Percentiles rank a stretch among this genome's conserved stretches.
These are phyloP conservation scores for Flaveria ramosissima DNA, from an alignment of 129 eudicot genomes.

Conservation along the genomic window DNA sequence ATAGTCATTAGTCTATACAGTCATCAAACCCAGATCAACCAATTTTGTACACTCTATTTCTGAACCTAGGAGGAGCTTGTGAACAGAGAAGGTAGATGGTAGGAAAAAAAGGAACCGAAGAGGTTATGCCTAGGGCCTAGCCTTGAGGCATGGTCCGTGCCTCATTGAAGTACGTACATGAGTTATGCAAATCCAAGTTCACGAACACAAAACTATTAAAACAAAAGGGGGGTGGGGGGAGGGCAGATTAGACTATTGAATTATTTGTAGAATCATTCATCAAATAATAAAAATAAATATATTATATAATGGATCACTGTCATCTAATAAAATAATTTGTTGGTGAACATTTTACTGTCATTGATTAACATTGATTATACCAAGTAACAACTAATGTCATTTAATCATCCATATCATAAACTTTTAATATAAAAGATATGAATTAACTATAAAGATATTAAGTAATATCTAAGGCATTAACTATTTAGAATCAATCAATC, in stretches of 20 bases:
- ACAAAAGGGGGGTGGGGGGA: not conserved
- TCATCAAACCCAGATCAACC: conserved; percentile 2
- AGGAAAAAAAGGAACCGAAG: conserved; percentile 7
- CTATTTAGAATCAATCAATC: not conserved
- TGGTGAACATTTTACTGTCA: not conserved
- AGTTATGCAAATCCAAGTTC: not conserved
- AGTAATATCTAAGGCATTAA: not conserved
- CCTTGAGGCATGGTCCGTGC: not conserved
- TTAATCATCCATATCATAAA: not conserved
- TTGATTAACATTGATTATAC: too few relatives aligned
- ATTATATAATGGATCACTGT: not conserved
- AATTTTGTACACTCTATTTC: not conserved
- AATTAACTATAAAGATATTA: not conserved
- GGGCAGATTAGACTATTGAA: not conserved
- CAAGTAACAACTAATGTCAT: not conserved
- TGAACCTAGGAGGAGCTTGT: not conserved
- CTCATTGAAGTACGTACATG: not conserved
- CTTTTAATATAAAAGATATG: not conserved
- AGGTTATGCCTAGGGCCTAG: not conserved
- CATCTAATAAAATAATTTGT: not conserved
- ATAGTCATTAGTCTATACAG: not conserved
- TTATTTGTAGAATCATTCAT: conserved; percentile 7
- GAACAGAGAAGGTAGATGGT: conserved; percentile 11
- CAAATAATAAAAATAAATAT: not conserved
- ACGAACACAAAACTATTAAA: not conserved